Conservation (phyloP, 257 asterid species). For the Verbena officinalis region DNA sequence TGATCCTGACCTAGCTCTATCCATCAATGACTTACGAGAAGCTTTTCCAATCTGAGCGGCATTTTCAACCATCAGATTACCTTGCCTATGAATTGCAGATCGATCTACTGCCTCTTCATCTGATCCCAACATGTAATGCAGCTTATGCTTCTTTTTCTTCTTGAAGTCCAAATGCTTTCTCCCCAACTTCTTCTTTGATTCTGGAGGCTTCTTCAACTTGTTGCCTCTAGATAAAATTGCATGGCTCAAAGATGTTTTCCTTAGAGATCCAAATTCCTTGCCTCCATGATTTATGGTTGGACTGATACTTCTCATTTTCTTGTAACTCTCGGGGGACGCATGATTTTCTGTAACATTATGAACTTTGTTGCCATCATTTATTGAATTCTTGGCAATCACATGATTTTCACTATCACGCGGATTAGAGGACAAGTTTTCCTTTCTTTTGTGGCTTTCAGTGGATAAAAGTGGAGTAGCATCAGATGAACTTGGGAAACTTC, state of each 20-base stretch:
- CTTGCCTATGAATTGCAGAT: conserved; percentile 26
- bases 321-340: conserved; percentile 21
- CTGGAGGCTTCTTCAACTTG: conserved; percentile 42
- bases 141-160: conserved; percentile 31
- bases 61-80: conserved; percentile 29
- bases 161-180: conserved; percentile 34
- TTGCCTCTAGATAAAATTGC: conserved; percentile 34
- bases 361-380: conserved; percentile 29
- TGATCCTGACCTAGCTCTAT: conserved; percentile 33
- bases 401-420: conserved; percentile 33
- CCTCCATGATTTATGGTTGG: conserved; percentile 18
- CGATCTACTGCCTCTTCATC: conserved; percentile 37
- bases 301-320: conserved; percentile 21
- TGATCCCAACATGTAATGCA: conserved; percentile 29
- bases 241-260: conserved; percentile 32
- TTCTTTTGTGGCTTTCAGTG: conserved; percentile 29
- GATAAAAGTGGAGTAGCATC: conserved; percentile 28
- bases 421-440: conserved; percentile 31
- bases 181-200: conserved; percentile 33
- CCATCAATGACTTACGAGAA: conserved; percentile 29
- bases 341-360: conserved; percentile 20
- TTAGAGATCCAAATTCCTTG: conserved; percentile 37
- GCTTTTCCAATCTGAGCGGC: conserved; percentile 24
- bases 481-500: conserved; percentile 30
- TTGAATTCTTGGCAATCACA: conserved; percentile 31